Evolutionary conservation across 257 asterid genomes (phyloP), one percentile per base, ranked within the genome.

Genomic region (Rauvolfia tetraphylla): DNA sequence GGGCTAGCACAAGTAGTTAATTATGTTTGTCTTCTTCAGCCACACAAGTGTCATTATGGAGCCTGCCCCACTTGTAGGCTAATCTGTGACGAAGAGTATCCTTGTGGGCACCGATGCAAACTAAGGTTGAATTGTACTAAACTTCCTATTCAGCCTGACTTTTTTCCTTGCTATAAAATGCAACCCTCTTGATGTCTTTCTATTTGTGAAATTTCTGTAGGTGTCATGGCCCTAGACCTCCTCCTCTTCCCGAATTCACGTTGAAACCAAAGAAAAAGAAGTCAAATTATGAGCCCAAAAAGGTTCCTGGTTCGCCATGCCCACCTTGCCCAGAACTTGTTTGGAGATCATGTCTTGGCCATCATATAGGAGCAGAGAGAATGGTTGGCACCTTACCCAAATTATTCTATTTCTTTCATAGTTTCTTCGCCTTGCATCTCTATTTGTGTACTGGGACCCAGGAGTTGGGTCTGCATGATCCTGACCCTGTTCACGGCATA

Each of bases 31-130:
- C 66, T 75, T 82, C 73, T 82, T 81, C 92, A 94, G 98, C 89
- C 97, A 80, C 98, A 94, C 90, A 87, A 80, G 86, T 94, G 98
- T 84, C 98, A 94, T 76, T 94, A 92, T 84, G 98, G 97, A 83
- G 87, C 92, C 79, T 92, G 97, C 86, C 97, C 97, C 34, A 85
- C 89, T 23, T 94, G 98, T 79, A 90, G 90, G 56, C 83, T 86
- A 62, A 71, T 78, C 75, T 94, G 98, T 80, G 92, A 91, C 63
- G 96, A 84, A 86, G 90, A 81, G 78, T 92, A 89, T 76, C 65
- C 90, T 58, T 94, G 98, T 78, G 97, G 93, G 48, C 98, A 94
- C 79, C 87, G 81, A 71, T 94, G 98, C 89, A 86, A 87, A 84
- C 79, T 89, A 75, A 92, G 97, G 98, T 94, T 73, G 31, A 38